phyloP scores from a whole-genome alignment of 495 filamentous ascomycete species.

The Hyphodiscus hymeniophilus region DNA sequence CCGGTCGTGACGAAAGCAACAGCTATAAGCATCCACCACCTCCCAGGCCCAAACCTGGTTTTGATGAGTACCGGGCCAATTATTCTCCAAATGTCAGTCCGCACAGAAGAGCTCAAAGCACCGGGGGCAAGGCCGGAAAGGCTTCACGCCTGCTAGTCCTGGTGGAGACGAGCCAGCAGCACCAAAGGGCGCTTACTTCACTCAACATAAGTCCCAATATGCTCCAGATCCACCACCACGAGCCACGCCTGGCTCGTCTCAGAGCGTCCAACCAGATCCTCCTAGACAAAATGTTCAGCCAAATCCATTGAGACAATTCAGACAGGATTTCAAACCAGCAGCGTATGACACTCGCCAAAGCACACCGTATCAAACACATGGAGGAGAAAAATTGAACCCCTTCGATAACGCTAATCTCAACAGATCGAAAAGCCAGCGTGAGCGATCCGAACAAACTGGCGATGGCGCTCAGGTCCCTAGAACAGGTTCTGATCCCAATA shows the following conservation, averaged over 20 bases:
- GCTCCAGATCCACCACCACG: slow-evolving; percentile 14
- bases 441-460: slow-evolving; percentile 1
- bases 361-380: slow-evolving; percentile 58
- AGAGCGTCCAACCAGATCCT: not conserved
- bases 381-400: slow-evolving; percentile 60
- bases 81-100: slow-evolving; percentile 23
- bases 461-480: slow-evolving; percentile 7
- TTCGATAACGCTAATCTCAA: slow-evolving; percentile 33
- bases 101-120: slow-evolving; percentile 21
- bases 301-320: slow-evolving; percentile 39
- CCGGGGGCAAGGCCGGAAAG: slow-evolving; percentile 39
- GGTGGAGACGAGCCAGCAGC: slow-evolving; percentile 50
- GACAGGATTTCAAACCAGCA: slow-evolving; percentile 24
- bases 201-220: slow-evolving; percentile 11
- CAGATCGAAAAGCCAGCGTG: slow-evolving; percentile 31
- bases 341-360: slow-evolving; percentile 46
- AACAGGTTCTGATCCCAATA: slow-evolving; percentile 14
- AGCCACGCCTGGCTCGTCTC: not conserved
- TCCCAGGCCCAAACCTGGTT: slow-evolving; percentile 29
- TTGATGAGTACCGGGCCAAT: slow-evolving; percentile 26
- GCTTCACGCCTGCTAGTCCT: slow-evolving; percentile 45
- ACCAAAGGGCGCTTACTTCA: slow-evolving; percentile 43
- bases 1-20: slow-evolving; percentile 24
- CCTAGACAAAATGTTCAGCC: not conserved
- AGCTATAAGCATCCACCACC: slow-evolving; percentile 8